Conservation (phyloP, 257 asterid species). For the Solanum chmielewskii region DNA sequence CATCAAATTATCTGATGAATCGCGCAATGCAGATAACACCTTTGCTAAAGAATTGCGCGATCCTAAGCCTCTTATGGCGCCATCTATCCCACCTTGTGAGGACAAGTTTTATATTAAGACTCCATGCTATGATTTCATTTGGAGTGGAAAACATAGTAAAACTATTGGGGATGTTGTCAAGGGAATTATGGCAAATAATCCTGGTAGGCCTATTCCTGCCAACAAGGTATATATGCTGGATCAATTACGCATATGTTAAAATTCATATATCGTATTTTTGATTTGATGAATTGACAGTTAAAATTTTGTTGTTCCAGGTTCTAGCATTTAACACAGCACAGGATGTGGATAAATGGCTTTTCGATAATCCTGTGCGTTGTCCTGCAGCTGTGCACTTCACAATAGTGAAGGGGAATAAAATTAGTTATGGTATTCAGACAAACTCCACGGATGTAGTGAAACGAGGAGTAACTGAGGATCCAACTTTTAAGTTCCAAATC, state of each 20-base stretch:
- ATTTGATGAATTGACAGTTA: not conserved
- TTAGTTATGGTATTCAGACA: conserved; percentile 80
- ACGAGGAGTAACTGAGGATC: conserved; percentile 63
- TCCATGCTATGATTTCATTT: conserved; percentile 83
- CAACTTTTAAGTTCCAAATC: conserved; percentile 73
- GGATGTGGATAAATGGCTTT: conserved; percentile 79
- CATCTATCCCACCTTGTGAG: conserved; percentile 73
- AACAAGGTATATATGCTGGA: conserved; percentile 22
- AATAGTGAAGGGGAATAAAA: conserved; percentile 48
- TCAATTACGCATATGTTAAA: not conserved
- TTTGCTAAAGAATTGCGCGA: conserved; percentile 5
- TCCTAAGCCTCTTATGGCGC: conserved; percentile 42
- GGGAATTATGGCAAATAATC: conserved; percentile 58
- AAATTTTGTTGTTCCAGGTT: conserved; percentile 35
- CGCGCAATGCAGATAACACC: conserved; percentile 2
- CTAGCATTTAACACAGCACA: conserved; percentile 32
- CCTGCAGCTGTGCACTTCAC: conserved; percentile 81
- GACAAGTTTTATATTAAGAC: conserved; percentile 37
- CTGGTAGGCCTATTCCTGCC: conserved; percentile 58
- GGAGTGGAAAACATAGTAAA: conserved; percentile 69
- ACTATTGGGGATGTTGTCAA: conserved; percentile 38
- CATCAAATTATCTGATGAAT: conserved; percentile 49
- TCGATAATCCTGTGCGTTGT: conserved; percentile 57
- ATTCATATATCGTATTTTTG: not conserved
- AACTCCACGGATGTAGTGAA: conserved; percentile 56